A percentile compares a stretch with the other conserved stretches of the same genome.
Conservation (phyloP, 2,329 filamentous ascomycete genomes). For the Karstenula rhodostoma region DNA sequence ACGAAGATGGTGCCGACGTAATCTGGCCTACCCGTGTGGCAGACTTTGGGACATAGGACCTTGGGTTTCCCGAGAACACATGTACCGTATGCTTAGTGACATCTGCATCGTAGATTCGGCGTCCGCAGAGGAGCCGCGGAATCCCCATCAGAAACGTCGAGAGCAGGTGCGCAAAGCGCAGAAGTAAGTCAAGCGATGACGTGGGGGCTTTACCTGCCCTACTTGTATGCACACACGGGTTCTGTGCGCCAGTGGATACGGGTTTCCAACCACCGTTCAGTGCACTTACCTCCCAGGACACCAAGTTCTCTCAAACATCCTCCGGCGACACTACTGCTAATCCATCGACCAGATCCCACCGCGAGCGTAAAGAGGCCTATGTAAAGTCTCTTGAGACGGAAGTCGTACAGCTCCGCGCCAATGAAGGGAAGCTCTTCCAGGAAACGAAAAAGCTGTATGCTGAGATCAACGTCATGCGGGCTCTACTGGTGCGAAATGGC, state of each 20-base stretch:
- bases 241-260: too few species aligned
- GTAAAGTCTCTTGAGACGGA: conserved; percentile 39
- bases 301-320: too few species aligned
- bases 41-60: neutral
- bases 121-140: conserved; percentile 1
- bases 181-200: conserved; percentile 34
- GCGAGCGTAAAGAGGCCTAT: conserved; percentile 46
- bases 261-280: too few species aligned
- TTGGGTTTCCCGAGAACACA: neutral
- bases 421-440: conserved; percentile 38
- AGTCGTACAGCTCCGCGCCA: conserved; percentile 39
- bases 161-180: conserved; percentile 51
- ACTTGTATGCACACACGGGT: too few species aligned
- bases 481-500: conserved; percentile 26
- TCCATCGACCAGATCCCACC: conserved; percentile 30
- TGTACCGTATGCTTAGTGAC: neutral
- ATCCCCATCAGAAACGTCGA: conserved; percentile 34
- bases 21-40: neutral
- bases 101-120: neutral
- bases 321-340: neutral
- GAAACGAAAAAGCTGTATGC: conserved; percentile 34
- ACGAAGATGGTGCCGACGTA: too few species aligned
- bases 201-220: too few species aligned
- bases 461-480: conserved; percentile 33
- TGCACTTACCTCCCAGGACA: too few species aligned